Percentiles rank a stretch among this genome's conserved stretches.
phyloP scores from a whole-genome alignment of 306 rosid species.

The Lagenaria siceraria region DNA sequence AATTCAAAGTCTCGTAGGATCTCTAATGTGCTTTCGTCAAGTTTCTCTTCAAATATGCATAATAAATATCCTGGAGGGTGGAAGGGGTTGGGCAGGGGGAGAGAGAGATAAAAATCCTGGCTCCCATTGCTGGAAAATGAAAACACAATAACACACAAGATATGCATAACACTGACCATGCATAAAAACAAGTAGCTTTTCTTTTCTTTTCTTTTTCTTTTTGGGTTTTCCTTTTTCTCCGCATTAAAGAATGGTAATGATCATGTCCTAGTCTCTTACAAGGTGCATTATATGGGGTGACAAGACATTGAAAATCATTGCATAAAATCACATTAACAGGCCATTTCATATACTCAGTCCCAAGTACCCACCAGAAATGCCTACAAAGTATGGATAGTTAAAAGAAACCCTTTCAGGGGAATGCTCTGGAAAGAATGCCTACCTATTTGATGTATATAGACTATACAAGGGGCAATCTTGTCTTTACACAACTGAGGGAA shows the following conservation, averaged over 20 bases:
- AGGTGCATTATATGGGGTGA: neutral
- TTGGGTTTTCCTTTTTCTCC: neutral
- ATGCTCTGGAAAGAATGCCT: constrained; percentile 9
- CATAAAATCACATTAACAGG: neutral
- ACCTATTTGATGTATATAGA: constrained; percentile 90
- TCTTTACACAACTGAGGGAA: constrained; percentile 44
- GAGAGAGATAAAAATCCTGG: neutral
- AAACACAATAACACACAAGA: neutral
- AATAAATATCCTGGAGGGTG: constrained; percentile 61
- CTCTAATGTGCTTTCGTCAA: constrained; percentile 52
- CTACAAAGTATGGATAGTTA: neutral
- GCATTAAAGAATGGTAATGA: neutral
- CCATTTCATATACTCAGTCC: neutral
- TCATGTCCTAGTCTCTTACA: neutral
- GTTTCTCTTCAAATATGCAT: constrained; percentile 76
- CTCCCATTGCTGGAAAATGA: neutral
- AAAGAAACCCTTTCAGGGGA: neutral
- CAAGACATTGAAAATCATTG: neutral
- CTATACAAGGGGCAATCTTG: constrained; percentile 58
- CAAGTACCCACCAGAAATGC: neutral
- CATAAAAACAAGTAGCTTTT: neutral
- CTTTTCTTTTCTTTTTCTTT: neutral
- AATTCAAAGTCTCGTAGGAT: constrained; percentile 63
- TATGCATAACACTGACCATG: neutral
- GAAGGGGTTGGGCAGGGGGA: constrained; percentile 8